Evolutionary conservation across 2,329 filamentous ascomycete genomes (phyloP).

Genomic region (Neopestalotiopsis sp.): DNA sequence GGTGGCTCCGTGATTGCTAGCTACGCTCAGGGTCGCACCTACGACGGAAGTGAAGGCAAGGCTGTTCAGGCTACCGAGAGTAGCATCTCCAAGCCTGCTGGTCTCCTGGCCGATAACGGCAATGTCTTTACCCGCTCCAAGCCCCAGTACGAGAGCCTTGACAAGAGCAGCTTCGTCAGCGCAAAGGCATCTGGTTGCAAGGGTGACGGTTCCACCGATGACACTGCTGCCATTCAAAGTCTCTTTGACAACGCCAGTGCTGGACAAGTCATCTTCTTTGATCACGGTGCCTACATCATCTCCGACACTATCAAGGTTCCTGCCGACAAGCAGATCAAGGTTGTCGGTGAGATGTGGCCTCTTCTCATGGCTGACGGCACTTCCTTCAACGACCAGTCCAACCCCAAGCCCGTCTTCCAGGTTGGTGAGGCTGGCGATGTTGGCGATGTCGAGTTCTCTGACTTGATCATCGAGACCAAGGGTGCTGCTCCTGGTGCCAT

Average conservation of each 20-base stretch:
- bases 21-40: conserved; percentile 82
- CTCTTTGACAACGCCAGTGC: conserved; percentile 71
- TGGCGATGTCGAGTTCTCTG: conserved; percentile 85
- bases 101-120: conserved; percentile 65
- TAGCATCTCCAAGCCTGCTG: conserved; percentile 66
- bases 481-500: conserved; percentile 87
- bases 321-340: conserved; percentile 71
- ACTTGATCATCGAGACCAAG: conserved; percentile 83
- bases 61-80: conserved; percentile 65
- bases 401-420: conserved; percentile 85
- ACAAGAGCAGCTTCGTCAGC: conserved; percentile 76
- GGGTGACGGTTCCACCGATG: conserved; percentile 87
- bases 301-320: conserved; percentile 74
- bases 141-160: conserved; percentile 80
- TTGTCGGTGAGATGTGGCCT: conserved; percentile 91
- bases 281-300: conserved; percentile 76
- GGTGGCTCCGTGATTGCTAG: conserved; percentile 73
- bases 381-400: conserved; percentile 74
- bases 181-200: conserved; percentile 83
- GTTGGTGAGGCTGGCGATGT: conserved; percentile 78
- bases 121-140: conserved; percentile 83
- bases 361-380: conserved; percentile 82
- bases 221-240: conserved; percentile 83
- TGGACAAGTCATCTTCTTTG: conserved; percentile 75
- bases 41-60: conserved; percentile 56